Conservation (phyloP, 2,329 filamentous ascomycete species). For the Ceratocystis cubensis region DNA sequence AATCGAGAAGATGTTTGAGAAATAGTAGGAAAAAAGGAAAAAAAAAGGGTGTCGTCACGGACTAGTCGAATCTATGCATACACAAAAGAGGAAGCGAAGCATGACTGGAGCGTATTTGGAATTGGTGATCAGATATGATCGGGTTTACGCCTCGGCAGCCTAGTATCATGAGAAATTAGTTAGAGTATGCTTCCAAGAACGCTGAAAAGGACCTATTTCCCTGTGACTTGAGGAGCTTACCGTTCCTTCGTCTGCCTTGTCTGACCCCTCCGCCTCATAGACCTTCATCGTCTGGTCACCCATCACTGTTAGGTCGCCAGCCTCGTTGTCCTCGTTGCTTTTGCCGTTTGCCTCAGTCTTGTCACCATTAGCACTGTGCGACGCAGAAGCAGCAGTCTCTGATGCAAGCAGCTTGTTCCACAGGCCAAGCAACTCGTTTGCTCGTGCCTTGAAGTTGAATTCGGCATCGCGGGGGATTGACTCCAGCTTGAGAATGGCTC, state of each 20-base stretch:
- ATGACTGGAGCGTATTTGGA: background rate
- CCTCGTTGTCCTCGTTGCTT: conserved; percentile 31
- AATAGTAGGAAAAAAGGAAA: conserved; percentile 20
- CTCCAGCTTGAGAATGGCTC: conserved; percentile 79
- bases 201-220: background rate
- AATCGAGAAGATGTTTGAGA: conserved; percentile 20
- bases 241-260: conserved; percentile 29
- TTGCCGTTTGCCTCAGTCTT: conserved; percentile 31
- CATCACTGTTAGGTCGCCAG: conserved; percentile 26
- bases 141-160: conserved; percentile 9
- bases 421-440: conserved; percentile 63
- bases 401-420: conserved; percentile 75
- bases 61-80: background rate
- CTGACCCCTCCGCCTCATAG: conserved; percentile 30
- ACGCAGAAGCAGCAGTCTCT: conserved; percentile 33
- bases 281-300: conserved; percentile 31
- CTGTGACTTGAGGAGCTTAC: conserved; percentile 13
- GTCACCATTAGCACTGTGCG: conserved; percentile 40
- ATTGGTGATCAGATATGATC: background rate
- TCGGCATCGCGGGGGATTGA: conserved; percentile 80
- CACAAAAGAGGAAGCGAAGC: background rate
- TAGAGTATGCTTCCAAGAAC: too few species aligned
- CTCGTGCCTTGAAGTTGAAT: conserved; percentile 77
- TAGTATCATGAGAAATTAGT: background rate
- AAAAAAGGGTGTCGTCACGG: conserved; percentile 10